Base-by-base conservation (phyloP, 768 basidiomycete species). In the Tephrocybe rancida region DNA sequence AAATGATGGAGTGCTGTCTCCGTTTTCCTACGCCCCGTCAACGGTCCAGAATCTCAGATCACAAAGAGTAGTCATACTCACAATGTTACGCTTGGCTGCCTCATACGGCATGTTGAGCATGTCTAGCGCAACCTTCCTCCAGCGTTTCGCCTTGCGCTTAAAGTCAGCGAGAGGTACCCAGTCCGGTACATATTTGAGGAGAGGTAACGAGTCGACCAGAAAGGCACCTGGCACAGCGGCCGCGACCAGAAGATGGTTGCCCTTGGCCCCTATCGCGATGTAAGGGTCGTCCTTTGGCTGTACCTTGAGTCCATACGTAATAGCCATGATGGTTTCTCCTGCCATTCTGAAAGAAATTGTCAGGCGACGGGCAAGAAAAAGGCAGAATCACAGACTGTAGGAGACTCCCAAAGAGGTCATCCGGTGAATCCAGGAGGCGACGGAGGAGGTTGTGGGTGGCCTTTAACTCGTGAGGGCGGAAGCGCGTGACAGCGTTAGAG, bases 221-320 rank as follows among this genome's bases (percentile, higher is more conserved):
- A 64, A 75, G 0, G 63, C 63, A 9, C 66, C 69, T 8, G 65
- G 57, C 32, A 62, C 65, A 3, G 53, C 62, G 10, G 69, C 60
- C n/a, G 58, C 66, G 10, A 64, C 58, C 19, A 74, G 50, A 0
- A 64, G 65, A 2, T 60, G 49, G 19, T 73, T 46, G 6, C 69
- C 68, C 26, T 66, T 54, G 32, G 73, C 69, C 0, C 68, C 68
- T 2, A 62, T 64, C 8, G 56, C 52, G 34, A 77, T 64, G 50
- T 73, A 70, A 3, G 68, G 69, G 41, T 77, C 73, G 25, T 74
- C 58, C n/a, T 61, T 54, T 5, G 63, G 58, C 19, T 61, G 56
- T 9, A 69, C 54, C 14, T 68, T 58, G 34, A 73, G 58, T 8
- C 74, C 74, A 48, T 76, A 76, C 7, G 61, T 66, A 24, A 73